Evolutionary conservation across 495 filamentous ascomycete species (phyloP).

Genomic region (Beverwykella pulmonaria): DNA sequence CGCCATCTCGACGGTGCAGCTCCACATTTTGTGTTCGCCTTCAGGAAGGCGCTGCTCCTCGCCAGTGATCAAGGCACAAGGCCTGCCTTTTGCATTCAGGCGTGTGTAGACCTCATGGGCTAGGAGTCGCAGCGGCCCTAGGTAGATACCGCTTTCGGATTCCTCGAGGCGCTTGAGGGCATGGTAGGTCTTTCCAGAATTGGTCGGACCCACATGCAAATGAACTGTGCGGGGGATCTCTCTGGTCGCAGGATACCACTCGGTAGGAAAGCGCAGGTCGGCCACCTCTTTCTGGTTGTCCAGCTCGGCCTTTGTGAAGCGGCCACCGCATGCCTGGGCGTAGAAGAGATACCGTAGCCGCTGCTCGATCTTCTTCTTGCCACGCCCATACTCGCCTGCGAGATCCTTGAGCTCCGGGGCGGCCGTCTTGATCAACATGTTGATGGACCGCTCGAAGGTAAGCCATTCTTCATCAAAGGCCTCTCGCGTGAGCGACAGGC

Average conservation of each 20-base stretch:
- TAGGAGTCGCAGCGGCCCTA: constrained; percentile 85
- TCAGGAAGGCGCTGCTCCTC: constrained; percentile 73
- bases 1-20: constrained; percentile 97
- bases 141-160: constrained; percentile 78
- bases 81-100: constrained; percentile 71
- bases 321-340: constrained; percentile 52
- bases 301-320: constrained; percentile 54
- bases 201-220: constrained; percentile 95
- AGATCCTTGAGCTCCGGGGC: constrained; percentile 6
- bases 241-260: constrained; percentile 88
- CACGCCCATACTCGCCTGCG: not conserved
- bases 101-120: constrained; percentile 91
- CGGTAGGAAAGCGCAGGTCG: constrained; percentile 80
- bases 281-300: constrained; percentile 66
- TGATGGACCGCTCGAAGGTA: constrained; percentile 13
- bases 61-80: constrained; percentile 83
- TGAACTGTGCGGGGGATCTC: constrained; percentile 78
- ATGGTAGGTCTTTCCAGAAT: constrained; percentile 97
- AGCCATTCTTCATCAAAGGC: constrained; percentile 28
- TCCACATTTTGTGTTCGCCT: constrained; percentile 57
- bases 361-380: constrained; percentile 21
- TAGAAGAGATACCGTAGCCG: constrained; percentile 65
- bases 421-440: constrained; percentile 8
- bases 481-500: constrained; percentile 17
- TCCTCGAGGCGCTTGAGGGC: constrained; percentile 84